Evolutionary conservation across 2,329 filamentous ascomycete genomes (phyloP), one percentile per base, ranked within the genome.

Genomic region (Colletotrichum siamense): DNA sequence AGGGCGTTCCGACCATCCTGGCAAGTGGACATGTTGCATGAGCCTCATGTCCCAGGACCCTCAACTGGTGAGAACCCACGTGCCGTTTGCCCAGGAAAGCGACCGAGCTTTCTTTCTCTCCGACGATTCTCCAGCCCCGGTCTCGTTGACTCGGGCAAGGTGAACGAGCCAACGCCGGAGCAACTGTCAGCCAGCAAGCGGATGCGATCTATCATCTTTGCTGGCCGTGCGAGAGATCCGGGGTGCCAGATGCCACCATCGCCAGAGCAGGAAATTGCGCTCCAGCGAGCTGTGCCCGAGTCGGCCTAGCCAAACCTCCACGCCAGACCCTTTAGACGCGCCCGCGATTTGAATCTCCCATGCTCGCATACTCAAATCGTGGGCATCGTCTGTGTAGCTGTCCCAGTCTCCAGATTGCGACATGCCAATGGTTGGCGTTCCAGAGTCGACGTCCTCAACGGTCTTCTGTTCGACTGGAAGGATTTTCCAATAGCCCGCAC

Each of bases 151-250:
- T 63, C 39, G 28, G 30, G 8, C 59, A 30, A 22, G 64, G 57
- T 65, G 64, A 61, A 65, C 73, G 73, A 73, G 64, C 74, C 74
- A 73, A 74, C 57, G 28, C 26, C 57, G 63, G 66, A 59, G 26
- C 34, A 32, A 32, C 65, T 76, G 74, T 39, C 70, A 61, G 34
- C 57, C 16, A 73, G 34, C 61, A 30, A 30, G 36, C 64, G 44
- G 36, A 64, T 63, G 70, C 65, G 70, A 74, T 65, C 59, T 65
- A 61, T 69, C 59, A 62, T 55, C 32, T 36, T 26, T n/a, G 28
- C 26, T 26, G 59, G n/a, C 70, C 70, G 55, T 69, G 69, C 57
- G 70, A 73, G 59, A 49, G 44, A 65, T 62, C 70, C 13, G 59
- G 74, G 49, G 10, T 44, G 64, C 52, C 59, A 64, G 52, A 15